Evolutionary conservation across 192 early-diverging fungal genomes (phyloP), one percentile per base, ranked within the genome.

Genomic region (Piromyces finnis): DNA sequence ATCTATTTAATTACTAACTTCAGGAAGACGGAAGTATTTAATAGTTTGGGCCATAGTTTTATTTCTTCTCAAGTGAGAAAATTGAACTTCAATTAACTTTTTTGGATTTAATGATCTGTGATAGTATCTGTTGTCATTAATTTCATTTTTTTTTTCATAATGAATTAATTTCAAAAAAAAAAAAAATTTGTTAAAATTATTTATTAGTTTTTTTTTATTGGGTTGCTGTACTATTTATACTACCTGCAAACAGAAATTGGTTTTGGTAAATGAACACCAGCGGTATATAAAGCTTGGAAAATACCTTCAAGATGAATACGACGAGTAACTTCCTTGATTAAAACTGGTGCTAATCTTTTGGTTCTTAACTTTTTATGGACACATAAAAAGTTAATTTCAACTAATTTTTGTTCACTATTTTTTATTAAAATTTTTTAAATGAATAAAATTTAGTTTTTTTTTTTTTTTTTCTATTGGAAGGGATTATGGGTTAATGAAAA

Each of bases 241-340:
- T 37, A 86, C 80, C 89, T 85, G 81, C 91, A 92, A 3, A 88
- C 93, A 12, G 93, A 83, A 41, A 99, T 85, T 0, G 98, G 95
- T 84, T 92, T 98, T 28, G 98, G 98, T 79, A 99, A 83, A 78
- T 92, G 89, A 29, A 91, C 89, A 36, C 98, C 98, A 22, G 94
- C 96, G 41, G 98, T 99, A 86, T 98, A 99, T 12, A 95, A 93
- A 29, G 98, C 98, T 85, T 99, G 98, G 91, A 98, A 99, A 78
- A 96, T 95, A 30, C 95, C 95, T 80, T 92, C 88, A 30, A 95
- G 83, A 84, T 99, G 93, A 37, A 95, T 94, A 22, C 94, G 91
- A 30, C 98, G 90, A 9, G 98, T 99, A 35, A 99, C 93, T 85
- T 99, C 98, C 86, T 96, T 94, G 88, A 99, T 99, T 78, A 99